phyloP scores from a whole-genome alignment of 108 stramenopile species.

The Aurantiochytrium sp. region DNA sequence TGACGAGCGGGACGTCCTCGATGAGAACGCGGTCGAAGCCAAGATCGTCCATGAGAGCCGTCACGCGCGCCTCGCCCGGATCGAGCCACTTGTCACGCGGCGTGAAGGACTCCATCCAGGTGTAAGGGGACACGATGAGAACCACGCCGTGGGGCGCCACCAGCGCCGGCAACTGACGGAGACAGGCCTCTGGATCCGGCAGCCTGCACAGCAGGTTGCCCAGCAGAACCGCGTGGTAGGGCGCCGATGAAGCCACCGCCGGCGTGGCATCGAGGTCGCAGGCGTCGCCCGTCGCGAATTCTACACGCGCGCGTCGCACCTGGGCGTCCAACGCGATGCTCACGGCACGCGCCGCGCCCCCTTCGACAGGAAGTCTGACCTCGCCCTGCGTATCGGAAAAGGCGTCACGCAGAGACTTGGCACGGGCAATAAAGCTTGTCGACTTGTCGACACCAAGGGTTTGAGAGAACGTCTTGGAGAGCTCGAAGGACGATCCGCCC shows the following conservation, averaged over 20 bases:
- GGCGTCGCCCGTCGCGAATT: conserved; percentile 80
- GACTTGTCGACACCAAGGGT: conserved; percentile 87
- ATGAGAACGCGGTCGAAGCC: conserved; percentile 79
- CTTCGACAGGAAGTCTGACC: not conserved
- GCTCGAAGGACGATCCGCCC: conserved; percentile 81
- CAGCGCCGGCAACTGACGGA: conserved; percentile 33
- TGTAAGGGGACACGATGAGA: conserved; percentile 83
- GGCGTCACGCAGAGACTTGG: conserved; percentile 64
- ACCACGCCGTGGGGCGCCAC: conserved; percentile 80
- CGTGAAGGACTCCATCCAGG: conserved; percentile 86
- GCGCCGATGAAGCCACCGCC: not conserved
- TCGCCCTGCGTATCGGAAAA: not conserved
- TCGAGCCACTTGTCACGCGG: conserved; percentile 70
- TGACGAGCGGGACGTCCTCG: conserved; percentile 76
- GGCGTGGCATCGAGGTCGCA: conserved; percentile 46
- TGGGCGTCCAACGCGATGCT: conserved; percentile 70
- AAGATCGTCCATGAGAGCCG: conserved; percentile 66
- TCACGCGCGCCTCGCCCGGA: conserved; percentile 56
- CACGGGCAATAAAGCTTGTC: conserved; percentile 70
- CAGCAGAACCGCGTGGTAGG: conserved; percentile 79
- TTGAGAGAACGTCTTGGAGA: conserved; percentile 73
- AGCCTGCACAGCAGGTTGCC: conserved; percentile 85
- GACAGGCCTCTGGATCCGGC: conserved; percentile 67
- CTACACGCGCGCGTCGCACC: conserved; percentile 59
- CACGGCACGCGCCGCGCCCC: not conserved